Conservation (phyloP, 805 yeast species). For the Candida hungchunana region DNA sequence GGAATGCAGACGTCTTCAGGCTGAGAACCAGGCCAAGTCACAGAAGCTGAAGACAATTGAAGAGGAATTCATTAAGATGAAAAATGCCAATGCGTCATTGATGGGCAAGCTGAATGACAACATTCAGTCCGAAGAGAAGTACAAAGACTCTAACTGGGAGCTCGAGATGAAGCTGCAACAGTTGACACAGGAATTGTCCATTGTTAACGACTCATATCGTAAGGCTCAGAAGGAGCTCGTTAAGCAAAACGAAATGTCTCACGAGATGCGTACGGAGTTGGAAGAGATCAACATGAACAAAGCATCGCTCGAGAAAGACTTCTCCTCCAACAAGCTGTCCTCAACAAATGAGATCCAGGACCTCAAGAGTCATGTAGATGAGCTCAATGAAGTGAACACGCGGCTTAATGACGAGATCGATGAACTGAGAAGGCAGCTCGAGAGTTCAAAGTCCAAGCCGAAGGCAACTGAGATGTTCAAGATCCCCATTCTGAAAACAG, state of each 20-base stretch:
- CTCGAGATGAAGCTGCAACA: slow-evolving; percentile 49
- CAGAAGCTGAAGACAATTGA: slow-evolving; percentile 36
- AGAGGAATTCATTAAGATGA: slow-evolving; percentile 37
- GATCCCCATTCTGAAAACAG: slow-evolving; percentile 25
- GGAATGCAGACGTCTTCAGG: slow-evolving; percentile 67
- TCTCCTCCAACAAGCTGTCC: slow-evolving; percentile 32
- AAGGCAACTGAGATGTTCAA: slow-evolving; percentile 11
- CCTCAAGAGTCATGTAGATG: slow-evolving; percentile 48
- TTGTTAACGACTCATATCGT: slow-evolving; percentile 39
- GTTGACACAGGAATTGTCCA: slow-evolving; percentile 29
- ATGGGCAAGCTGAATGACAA: slow-evolving; percentile 24
- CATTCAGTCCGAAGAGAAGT: slow-evolving; percentile 37
- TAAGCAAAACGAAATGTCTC: slow-evolving; percentile 33
- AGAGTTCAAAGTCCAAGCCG: slow-evolving; percentile 17
- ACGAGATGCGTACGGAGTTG: slow-evolving; percentile 40
- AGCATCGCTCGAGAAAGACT: slow-evolving; percentile 36
- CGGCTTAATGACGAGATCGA: slow-evolving; percentile 41
- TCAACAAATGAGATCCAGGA: slow-evolving; percentile 41
- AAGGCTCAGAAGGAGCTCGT: slow-evolving; percentile 38
- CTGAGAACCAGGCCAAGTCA: slow-evolving; percentile 51
- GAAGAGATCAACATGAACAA: slow-evolving; percentile 43
- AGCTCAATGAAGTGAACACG: slow-evolving; percentile 68
- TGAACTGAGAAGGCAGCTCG: slow-evolving; percentile 21
- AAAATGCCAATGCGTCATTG: slow-evolving; percentile 18
- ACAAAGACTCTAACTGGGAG: slow-evolving; percentile 63